Percentiles rank a stretch among this genome's conserved stretches.
Conservation (phyloP, 257 asterid species). For the Gynochthodes officinalis region DNA sequence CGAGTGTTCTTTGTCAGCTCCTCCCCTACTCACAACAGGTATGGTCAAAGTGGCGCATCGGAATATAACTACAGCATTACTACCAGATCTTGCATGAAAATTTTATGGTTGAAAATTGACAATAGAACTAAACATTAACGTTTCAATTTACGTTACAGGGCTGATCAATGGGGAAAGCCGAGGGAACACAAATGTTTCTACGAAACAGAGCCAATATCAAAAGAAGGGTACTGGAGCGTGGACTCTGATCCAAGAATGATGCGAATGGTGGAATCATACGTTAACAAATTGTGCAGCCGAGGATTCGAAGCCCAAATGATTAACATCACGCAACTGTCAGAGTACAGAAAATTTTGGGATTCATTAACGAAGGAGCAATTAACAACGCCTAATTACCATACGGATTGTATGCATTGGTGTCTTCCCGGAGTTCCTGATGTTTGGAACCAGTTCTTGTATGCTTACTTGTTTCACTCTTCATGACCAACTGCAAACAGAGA, state of each 20-base stretch:
- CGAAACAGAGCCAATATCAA: slow-evolving; percentile 35
- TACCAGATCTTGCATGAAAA: no score
- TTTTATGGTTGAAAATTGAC: no score
- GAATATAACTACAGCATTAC: no score
- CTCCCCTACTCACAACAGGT: slow-evolving; percentile 56
- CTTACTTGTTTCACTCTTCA: slow-evolving; percentile 37
- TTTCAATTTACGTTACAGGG: slow-evolving; percentile 27
- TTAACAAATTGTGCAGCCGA: slow-evolving; percentile 26
- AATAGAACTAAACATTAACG: no score
- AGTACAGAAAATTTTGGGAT: slow-evolving; percentile 32
- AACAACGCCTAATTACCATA: slow-evolving; percentile 32
- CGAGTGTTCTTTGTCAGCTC: slow-evolving; percentile 51
- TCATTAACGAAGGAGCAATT: slow-evolving; percentile 33
- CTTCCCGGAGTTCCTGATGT: slow-evolving; percentile 83
- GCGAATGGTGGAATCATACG: slow-evolving; percentile 35
- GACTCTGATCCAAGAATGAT: slow-evolving; percentile 38
- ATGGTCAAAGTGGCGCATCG: no score
- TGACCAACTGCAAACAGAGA: no score
- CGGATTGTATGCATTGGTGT: slow-evolving; percentile 78
- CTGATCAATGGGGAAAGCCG: slow-evolving; percentile 36
- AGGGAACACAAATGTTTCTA: slow-evolving; percentile 38
- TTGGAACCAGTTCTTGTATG: slow-evolving; percentile 62
- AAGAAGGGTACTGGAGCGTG: slow-evolving; percentile 35
- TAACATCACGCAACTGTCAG: slow-evolving; percentile 61
- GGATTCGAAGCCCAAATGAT: slow-evolving; percentile 48